phyloP scores from a whole-genome alignment of 306 rosid species.

The Cucurbita pepo region DNA sequence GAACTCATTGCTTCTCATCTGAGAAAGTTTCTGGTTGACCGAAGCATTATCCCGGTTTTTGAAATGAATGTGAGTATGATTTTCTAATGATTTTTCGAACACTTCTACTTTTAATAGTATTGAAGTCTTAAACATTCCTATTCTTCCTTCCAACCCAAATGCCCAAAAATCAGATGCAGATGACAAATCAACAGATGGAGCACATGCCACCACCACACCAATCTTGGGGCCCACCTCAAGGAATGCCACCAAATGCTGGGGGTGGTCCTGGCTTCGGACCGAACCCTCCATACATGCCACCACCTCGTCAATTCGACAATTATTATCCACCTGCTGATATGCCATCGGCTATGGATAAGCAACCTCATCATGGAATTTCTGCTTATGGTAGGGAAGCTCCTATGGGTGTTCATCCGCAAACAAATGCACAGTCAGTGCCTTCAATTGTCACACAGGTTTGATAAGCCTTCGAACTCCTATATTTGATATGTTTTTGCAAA shows the following conservation, averaged over 20 bases:
- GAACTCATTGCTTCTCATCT: conserved; percentile 87
- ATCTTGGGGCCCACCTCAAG: conserved; percentile 88
- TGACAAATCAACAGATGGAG: conserved; percentile 41
- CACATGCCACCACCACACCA: conserved; percentile 74
- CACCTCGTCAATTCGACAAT: conserved; percentile 63
- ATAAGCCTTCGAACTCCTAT: not conserved
- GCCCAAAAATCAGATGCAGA: conserved; percentile 51
- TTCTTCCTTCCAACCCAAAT: not conserved
- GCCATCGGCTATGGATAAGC: conserved; percentile 71
- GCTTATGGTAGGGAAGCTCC: conserved; percentile 88
- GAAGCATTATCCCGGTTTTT: conserved; percentile 65
- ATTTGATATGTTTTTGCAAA: not conserved
- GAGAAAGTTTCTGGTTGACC: conserved; percentile 88
- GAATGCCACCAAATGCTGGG: conserved; percentile 54
- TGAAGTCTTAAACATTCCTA: not conserved
- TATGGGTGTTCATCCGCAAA: conserved; percentile 40
- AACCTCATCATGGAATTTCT: conserved; percentile 92
- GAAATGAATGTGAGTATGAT: conserved; percentile 61
- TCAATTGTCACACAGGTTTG: conserved; percentile 79
- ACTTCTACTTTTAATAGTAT: not conserved
- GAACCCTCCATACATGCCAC: conserved; percentile 70
- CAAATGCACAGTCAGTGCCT: conserved; percentile 69
- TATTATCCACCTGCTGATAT: conserved; percentile 64
- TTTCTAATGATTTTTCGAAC: not conserved
- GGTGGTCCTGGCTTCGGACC: conserved; percentile 88